These are phyloP conservation scores for Diatrype stigma DNA, from an alignment of 2,329 filamentous ascomycete species.

Conservation along the genomic window DNA sequence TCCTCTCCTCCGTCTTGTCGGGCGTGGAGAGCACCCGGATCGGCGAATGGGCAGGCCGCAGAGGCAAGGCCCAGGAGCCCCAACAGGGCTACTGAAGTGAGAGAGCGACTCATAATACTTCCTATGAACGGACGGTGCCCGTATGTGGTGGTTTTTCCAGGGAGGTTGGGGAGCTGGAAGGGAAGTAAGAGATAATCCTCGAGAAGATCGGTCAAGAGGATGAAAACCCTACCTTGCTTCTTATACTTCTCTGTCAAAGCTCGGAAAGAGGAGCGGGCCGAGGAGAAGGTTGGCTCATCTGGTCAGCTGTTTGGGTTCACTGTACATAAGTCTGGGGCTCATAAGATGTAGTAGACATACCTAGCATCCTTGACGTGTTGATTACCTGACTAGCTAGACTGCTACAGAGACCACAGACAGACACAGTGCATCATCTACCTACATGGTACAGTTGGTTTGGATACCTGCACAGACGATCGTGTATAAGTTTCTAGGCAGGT, in stretches of 20 bases:
- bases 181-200: not conserved
- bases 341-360: not conserved
- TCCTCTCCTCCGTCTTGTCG: conserved; percentile 16
- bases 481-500: no score
- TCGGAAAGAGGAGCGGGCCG: not conserved
- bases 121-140: not conserved
- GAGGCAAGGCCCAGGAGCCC: conserved; percentile 22
- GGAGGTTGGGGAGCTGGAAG: not conserved
- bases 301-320: not conserved
- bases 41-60: conserved; percentile 29
- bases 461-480: no score
- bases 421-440: no score
- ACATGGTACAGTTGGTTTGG: no score
- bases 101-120: conserved; percentile 20
- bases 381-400: no score
- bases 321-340: not conserved
- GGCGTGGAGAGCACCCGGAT: conserved; percentile 23
- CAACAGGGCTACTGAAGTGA: conserved; percentile 18
- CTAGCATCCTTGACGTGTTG: no score
- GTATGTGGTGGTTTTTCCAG: not conserved
- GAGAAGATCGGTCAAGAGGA: not conserved
- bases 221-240: no score
- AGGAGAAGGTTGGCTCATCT: not conserved
- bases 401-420: no score
- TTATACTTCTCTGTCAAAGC: no score